These are phyloP conservation scores for Colletotrichum sp. DNA, from an alignment of 2,329 filamentous ascomycete species.

Conservation along the genomic window DNA sequence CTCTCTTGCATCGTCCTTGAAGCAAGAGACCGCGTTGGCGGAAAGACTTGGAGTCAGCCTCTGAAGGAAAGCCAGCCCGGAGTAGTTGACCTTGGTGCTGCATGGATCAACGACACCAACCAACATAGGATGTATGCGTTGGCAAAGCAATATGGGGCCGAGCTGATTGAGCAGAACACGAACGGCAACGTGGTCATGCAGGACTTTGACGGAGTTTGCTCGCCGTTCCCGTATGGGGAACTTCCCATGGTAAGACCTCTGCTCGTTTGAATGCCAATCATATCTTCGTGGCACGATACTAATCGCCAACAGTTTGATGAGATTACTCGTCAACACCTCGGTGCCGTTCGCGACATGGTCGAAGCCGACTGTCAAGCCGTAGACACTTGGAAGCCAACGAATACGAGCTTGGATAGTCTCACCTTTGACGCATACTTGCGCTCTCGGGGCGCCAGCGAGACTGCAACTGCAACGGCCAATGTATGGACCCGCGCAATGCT, in stretches of 20 bases:
- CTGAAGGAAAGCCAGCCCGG: slow-evolving; percentile 31
- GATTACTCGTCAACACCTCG: neutral
- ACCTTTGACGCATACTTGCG: slow-evolving; percentile 34
- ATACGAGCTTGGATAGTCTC: slow-evolving; percentile 26
- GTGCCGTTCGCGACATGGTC: slow-evolving; percentile 26
- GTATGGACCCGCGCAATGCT: slow-evolving; percentile 56
- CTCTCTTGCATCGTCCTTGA: slow-evolving; percentile 51
- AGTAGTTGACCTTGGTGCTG: slow-evolving; percentile 57
- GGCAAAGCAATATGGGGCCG: slow-evolving; percentile 42
- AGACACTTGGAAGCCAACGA: slow-evolving; percentile 24
- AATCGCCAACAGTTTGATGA: slow-evolving; percentile 4
- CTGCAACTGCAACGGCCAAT: slow-evolving; percentile 38
- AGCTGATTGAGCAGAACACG: slow-evolving; percentile 53
- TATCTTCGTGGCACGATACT: neutral
- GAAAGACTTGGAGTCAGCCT: slow-evolving; percentile 51
- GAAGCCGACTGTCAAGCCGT: slow-evolving; percentile 33
- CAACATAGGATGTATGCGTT: slow-evolving; percentile 51
- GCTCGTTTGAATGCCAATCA: neutral
- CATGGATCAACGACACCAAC: slow-evolving; percentile 64
- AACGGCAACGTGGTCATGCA: slow-evolving; percentile 48
- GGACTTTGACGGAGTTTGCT: slow-evolving; percentile 36
- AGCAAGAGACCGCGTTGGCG: slow-evolving; percentile 54
- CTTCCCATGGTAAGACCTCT: slow-evolving; percentile 18
- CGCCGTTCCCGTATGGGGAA: slow-evolving; percentile 23
- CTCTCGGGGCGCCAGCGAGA: slow-evolving; percentile 24